A percentile compares a stretch with the other conserved stretches of the same genome.
Evolutionary conservation across 192 early-diverging fungal genomes (phyloP).

Genomic region (Piromyces finnis): DNA sequence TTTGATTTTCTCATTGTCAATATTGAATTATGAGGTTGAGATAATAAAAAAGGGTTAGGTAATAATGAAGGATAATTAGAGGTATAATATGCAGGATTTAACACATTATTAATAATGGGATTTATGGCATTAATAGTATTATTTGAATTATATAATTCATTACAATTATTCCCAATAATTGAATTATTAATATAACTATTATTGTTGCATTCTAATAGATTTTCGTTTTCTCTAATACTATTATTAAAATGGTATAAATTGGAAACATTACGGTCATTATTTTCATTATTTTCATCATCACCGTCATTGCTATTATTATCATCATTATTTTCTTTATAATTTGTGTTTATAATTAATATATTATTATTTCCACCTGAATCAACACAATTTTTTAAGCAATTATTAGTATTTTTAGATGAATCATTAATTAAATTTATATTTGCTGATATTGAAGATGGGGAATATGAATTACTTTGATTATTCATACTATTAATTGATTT

Average conservation of each 20-base stretch:
- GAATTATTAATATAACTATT: background rate
- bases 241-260: too few relatives aligned
- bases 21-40: background rate
- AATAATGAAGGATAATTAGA: background rate
- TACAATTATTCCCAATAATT: background rate
- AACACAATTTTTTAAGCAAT: too few relatives aligned
- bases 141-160: background rate
- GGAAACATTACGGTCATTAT: too few relatives aligned
- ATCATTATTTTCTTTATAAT: too few relatives aligned
- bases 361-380: too few relatives aligned
- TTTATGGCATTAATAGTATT: background rate
- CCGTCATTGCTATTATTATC: too few relatives aligned
- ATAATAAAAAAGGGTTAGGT: background rate
- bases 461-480: background rate
- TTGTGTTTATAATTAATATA: too few relatives aligned
- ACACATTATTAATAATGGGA: background rate
- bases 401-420: background rate
- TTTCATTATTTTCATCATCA: too few relatives aligned
- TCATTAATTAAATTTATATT: background rate
- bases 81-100: background rate
- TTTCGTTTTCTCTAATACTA: too few relatives aligned
- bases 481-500: background rate
- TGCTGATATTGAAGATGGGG: too few relatives aligned
- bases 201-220: background rate
- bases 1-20: background rate